Evolutionary conservation across 164 flowering plant genomes (phyloP).

Genomic region (Warburgia ugandensis): DNA sequence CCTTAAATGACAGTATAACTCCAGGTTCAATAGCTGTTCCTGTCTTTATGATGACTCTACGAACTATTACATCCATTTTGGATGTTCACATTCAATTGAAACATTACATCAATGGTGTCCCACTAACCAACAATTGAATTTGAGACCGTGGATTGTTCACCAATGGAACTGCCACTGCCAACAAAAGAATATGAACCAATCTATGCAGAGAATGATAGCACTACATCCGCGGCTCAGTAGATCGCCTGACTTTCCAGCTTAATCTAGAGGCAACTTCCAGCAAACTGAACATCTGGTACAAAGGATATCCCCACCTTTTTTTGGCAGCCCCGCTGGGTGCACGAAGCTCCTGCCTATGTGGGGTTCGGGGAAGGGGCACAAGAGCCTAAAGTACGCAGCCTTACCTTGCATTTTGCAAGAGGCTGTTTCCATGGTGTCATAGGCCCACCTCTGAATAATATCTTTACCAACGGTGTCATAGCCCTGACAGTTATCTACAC

Average conservation of each 20-base stretch:
- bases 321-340: too few species aligned
- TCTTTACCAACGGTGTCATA: conserved; percentile 90
- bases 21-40: conserved; percentile 84
- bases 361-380: too few species aligned
- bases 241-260: conserved; percentile 77
- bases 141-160: conserved; percentile 50
- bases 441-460: conserved; percentile 93
- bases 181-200: conserved; percentile 73
- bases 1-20: conserved; percentile 83
- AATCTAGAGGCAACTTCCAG: conserved; percentile 36
- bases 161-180: conserved; percentile 64
- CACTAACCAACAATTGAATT: conserved; percentile 82
- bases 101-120: conserved; percentile 77
- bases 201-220: conserved; percentile 59
- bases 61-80: conserved; percentile 81
- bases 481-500: conserved; percentile 82
- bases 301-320: too few species aligned
- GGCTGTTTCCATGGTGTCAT: too few species aligned
- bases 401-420: too few species aligned
- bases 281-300: conserved; percentile 81
- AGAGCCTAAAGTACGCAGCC: too few species aligned
- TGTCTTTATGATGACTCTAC: conserved; percentile 69
- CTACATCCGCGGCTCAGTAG: conserved; percentile 65
- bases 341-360: too few species aligned
- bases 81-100: conserved; percentile 72